phyloP scores from a whole-genome alignment of 495 filamentous ascomycete species.

The Delitschia confertaspora region DNA sequence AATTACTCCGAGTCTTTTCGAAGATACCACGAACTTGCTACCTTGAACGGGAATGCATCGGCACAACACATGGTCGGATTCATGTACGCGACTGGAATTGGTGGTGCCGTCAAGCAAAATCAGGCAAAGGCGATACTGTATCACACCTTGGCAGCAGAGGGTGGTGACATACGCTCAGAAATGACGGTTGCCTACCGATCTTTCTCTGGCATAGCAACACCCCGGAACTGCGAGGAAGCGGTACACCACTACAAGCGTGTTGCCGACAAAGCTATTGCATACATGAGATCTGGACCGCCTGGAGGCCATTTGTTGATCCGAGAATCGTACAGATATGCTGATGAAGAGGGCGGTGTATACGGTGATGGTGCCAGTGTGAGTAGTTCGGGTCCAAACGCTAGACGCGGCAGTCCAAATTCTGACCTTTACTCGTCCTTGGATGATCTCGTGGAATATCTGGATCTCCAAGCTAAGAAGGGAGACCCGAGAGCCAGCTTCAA shows the following conservation, averaged over 20 bases:
- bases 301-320: conserved; percentile 70
- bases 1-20: conserved; percentile 76
- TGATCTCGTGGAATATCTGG: conserved; percentile 89
- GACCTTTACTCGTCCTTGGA: conserved; percentile 77
- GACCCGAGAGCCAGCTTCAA: conserved; percentile 88
- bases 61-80: conserved; percentile 94
- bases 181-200: conserved; percentile 91
- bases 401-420: conserved; percentile 57
- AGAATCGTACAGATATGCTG: conserved; percentile 71
- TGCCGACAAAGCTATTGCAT: conserved; percentile 85
- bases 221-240: conserved; percentile 78
- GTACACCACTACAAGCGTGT: conserved; percentile 83
- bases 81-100: conserved; percentile 91
- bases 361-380: conserved; percentile 88
- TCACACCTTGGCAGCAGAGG: conserved; percentile 85
- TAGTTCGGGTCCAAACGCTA: conserved; percentile 79
- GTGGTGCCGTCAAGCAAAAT: conserved; percentile 70
- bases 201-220: conserved; percentile 73
- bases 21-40: conserved; percentile 71
- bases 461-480: conserved; percentile 87
- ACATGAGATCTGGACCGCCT: conserved; percentile 79
- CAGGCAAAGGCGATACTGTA: conserved; percentile 90
- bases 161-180: conserved; percentile 74
- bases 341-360: conserved; percentile 87
- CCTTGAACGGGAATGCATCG: conserved; percentile 72